These are phyloP conservation scores for Flagelloscypha sp. DNA, from an alignment of 768 basidiomycete species.

Conservation along the genomic window DNA sequence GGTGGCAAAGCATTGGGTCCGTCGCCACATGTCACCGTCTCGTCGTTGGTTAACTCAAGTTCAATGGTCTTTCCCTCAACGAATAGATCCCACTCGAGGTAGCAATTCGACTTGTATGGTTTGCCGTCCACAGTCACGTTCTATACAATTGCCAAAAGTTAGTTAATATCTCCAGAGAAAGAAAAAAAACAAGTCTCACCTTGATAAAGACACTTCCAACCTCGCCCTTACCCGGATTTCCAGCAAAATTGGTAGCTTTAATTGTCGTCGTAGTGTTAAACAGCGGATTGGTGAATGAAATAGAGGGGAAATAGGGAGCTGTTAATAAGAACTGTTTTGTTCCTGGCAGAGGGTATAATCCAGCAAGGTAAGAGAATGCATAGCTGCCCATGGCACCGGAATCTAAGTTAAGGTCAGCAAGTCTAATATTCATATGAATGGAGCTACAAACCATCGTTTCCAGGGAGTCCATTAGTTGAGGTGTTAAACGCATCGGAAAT, in stretches of 20 bases:
- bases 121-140: constrained; percentile 49
- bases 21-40: constrained; percentile 43
- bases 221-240: constrained; percentile 43
- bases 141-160: constrained; percentile 20
- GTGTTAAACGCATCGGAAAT: constrained; percentile 51
- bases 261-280: constrained; percentile 53
- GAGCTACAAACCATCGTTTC: constrained; percentile 48
- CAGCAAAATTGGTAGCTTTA: constrained; percentile 37
- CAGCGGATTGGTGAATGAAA: constrained; percentile 54
- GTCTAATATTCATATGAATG: too few relatives aligned
- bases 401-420: too few relatives aligned
- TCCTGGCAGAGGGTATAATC: constrained; percentile 56
- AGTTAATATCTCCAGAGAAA: constrained; percentile 2
- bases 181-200: constrained; percentile 22
- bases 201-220: constrained; percentile 51
- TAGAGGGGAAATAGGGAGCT: constrained; percentile 52
- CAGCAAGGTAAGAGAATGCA: constrained; percentile 48
- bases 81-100: constrained; percentile 61
- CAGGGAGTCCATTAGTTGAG: constrained; percentile 47
- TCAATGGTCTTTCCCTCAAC: constrained; percentile 42
- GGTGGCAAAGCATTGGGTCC: constrained; percentile 42
- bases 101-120: constrained; percentile 56
- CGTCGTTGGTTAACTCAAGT: constrained; percentile 46
- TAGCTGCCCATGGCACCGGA: constrained; percentile 59
- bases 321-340: constrained; percentile 52